These are phyloP conservation scores for Aspergillus affinis DNA, from an alignment of 495 filamentous ascomycete species.

Conservation along the genomic window DNA sequence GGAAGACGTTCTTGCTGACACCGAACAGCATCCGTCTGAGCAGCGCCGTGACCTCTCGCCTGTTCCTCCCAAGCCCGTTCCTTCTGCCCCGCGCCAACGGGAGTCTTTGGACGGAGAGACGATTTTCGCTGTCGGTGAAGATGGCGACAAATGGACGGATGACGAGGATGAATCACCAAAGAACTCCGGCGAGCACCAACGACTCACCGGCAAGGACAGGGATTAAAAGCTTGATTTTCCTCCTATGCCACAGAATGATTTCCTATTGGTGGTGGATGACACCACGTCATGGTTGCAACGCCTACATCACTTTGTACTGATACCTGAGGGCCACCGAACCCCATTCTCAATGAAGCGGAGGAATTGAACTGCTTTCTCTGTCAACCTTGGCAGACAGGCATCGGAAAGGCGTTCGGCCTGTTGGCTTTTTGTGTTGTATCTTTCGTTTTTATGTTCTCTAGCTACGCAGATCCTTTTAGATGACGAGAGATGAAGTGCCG, in stretches of 20 bases:
- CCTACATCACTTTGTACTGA: slow-evolving; percentile 12
- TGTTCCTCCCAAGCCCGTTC: slow-evolving; percentile 52
- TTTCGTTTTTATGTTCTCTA: slow-evolving; percentile 4
- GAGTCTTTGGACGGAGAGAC: slow-evolving; percentile 88
- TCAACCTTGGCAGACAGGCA: slow-evolving; percentile 21
- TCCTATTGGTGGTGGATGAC: background rate
- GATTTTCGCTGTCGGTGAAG: slow-evolving; percentile 90
- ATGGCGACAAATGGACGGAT: slow-evolving; percentile 70
- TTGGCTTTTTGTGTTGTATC: slow-evolving; percentile 12
- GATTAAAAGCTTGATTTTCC: background rate
- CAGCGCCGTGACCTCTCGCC: slow-evolving; percentile 47
- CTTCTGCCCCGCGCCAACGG: slow-evolving; percentile 45
- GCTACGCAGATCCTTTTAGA: slow-evolving; percentile 1
- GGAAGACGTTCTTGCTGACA: slow-evolving; percentile 49
- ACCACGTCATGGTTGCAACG: slow-evolving; percentile 3
- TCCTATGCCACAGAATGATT: background rate
- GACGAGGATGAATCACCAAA: slow-evolving; percentile 58
- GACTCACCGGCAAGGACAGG: slow-evolving; percentile 55
- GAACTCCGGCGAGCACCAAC: slow-evolving; percentile 57
- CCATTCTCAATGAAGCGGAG: slow-evolving; percentile 9
- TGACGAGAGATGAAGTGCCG: slow-evolving; percentile 14
- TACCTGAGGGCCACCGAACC: slow-evolving; percentile 7
- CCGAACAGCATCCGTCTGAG: slow-evolving; percentile 32
- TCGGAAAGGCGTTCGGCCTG: slow-evolving; percentile 22
- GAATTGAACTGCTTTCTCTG: slow-evolving; percentile 13